Percentiles rank a stretch among this genome's conserved stretches.
phyloP scores from a whole-genome alignment of 2,329 filamentous ascomycete genomes.

The Diaporthe helianthi region DNA sequence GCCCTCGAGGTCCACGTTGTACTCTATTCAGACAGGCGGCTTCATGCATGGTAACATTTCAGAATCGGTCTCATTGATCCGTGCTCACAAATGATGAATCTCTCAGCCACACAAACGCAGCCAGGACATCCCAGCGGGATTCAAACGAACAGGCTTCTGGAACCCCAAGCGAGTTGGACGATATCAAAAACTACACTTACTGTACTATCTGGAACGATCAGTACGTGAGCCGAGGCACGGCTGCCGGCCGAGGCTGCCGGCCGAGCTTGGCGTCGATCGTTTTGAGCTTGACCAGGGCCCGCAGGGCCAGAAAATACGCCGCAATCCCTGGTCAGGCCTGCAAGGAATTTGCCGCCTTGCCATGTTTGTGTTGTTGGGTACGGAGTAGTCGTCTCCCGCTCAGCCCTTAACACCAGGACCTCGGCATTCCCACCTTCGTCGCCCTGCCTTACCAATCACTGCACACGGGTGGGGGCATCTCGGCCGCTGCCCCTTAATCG shows the following conservation, averaged over 20 bases:
- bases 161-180: slow-evolving; percentile 1
- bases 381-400: neutral
- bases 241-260: neutral
- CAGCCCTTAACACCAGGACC: slow-evolving; percentile 3
- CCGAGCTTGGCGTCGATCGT: slow-evolving; percentile 14
- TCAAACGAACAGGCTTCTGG: neutral
- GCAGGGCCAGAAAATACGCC: slow-evolving; percentile 27
- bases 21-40: neutral
- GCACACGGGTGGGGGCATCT: neutral
- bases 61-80: neutral
- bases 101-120: neutral
- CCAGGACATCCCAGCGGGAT: neutral
- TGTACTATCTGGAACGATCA: slow-evolving; percentile 1
- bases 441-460: slow-evolving; percentile 23
- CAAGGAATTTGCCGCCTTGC: slow-evolving; percentile 19
- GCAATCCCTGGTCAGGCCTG: slow-evolving; percentile 18
- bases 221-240: slow-evolving; percentile 17
- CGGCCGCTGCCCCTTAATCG: slow-evolving; percentile 10
- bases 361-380: slow-evolving; percentile 15
- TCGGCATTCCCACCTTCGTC: slow-evolving; percentile 27
- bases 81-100: slow-evolving; percentile 9
- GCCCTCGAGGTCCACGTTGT: no score
- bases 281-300: slow-evolving; percentile 17
- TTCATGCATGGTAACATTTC: neutral
- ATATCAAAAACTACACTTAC: neutral